Evolutionary conservation across 2,329 filamentous ascomycete genomes (phyloP), one percentile per base, ranked within the genome.

Genomic region (Phoma sp.): DNA sequence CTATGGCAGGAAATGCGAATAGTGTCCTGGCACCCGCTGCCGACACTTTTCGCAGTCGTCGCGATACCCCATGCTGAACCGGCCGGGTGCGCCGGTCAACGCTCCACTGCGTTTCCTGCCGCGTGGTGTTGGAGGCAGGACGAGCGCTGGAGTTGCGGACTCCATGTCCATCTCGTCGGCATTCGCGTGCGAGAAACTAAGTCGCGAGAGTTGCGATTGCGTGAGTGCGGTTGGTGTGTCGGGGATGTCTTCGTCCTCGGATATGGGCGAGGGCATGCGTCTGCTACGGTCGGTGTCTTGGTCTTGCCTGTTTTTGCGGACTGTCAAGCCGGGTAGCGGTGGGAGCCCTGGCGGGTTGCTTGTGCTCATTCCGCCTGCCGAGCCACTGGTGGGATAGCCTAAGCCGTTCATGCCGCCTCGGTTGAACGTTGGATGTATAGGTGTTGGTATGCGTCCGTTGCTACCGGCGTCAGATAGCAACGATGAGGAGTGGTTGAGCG

Each of bases 1-100:
- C 27, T 36, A 52, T 6, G 72, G 62, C 17, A 79, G 56, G 55
- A 81, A 81, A 60, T 82, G 80, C 51, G 78, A 79, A 70, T 81
- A 80, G 54, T 82, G 80, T 0, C 80, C 80, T 1, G 79, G 80
- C n/a, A 82, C 76, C 49, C 74, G 67, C 57, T 73, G 68, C 49
- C 73, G 70, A 60, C 80, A 82, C 64, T 81, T 82, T 41, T 81
- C 77, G 60, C 80, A 82, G 57, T 82, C 80, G 10, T 79, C 75
- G 25, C 79, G 69, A 58, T 77, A 82, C 13, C 80, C 80, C 76
- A 82, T 80, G 57, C 76, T 76, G 52, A 80, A 76, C 35, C 76
- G 69, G 29, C 29, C 29, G 22, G 74, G 72, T 10, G 68, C 69
- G 10, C 70, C 70, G 7, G 69, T 73, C 38, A 76, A 60, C 15